Evolutionary conservation across 2,329 filamentous ascomycete genomes (phyloP), one percentile per base, ranked within the genome.

Genomic region (Cladophialophora psammophila): DNA sequence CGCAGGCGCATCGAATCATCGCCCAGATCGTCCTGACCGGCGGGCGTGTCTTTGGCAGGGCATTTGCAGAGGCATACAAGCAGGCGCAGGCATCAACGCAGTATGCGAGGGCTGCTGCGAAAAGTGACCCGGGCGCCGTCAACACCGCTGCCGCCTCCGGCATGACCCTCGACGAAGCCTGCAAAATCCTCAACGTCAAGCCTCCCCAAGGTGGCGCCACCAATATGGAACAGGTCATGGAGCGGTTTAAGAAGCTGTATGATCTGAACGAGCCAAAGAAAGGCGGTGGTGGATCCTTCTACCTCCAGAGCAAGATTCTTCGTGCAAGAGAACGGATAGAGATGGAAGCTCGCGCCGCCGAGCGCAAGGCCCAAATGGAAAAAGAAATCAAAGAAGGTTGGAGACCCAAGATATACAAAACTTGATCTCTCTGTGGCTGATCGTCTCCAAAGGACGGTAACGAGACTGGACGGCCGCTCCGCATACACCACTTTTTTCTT

Each of bases 221-320:
- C 67, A 91, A 94, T 77, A 83, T 94, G 78, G 91, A 94, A 74
- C 86, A 90, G 72, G 89, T 97, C 63, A 90, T 91, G 80, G 88
- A 91, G 73, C 87, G 93, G 62, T 99, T 98, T 85, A 98, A 98
- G 87, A 89, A 90, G 71, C 83, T 99, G 56, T 99, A 97, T 78
- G 95, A 99, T 80, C 83, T 88, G 74, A 99, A 99, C 82, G 92
- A 99, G 72, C 94, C 95, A 10, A 86, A 96, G 80, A 97, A 97
- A 77, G 95, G 95, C 40, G 68, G 68, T 20, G 68, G 68, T 35
- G 95, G 95, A 61, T 97, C 93, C 75, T 99, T 99, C 81, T 99
- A 99, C 80, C 85, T 99, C 57, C 95, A 99, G 82, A 98, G 94
- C 85, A 99, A 99, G 83, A 88, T 99, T 63, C 81, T 98, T 73